phyloP scores from a whole-genome alignment of 2,329 filamentous ascomycete species.

The Tolypocladium endophyticum region DNA sequence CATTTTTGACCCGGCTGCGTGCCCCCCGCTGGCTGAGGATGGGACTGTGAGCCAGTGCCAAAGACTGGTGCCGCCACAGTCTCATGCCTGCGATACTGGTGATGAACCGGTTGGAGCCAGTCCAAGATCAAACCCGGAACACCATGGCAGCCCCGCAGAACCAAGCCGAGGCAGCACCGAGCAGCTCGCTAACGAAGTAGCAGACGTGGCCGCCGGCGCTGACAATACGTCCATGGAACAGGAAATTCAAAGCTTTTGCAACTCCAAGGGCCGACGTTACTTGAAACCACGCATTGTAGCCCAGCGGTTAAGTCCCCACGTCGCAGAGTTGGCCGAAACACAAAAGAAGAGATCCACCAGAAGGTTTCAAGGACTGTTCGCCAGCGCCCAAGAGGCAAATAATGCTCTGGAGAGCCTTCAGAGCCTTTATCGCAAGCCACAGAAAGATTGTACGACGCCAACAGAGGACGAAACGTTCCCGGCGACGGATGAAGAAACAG shows the following conservation, averaged over 20 bases:
- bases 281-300: background rate
- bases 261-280: background rate
- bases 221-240: background rate
- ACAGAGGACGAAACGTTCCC: constrained; percentile 8
- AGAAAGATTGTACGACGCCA: constrained; percentile 7
- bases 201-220: background rate
- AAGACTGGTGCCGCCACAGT: background rate
- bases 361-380: constrained; percentile 1
- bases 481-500: constrained; percentile 1
- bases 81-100: background rate
- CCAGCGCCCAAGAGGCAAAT: constrained; percentile 1
- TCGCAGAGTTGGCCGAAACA: background rate
- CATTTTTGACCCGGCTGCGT: background rate
- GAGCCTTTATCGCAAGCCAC: constrained; percentile 7
- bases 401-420: constrained; percentile 2
- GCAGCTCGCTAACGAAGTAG: background rate
- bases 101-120: background rate
- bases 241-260: background rate
- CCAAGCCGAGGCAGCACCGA: background rate
- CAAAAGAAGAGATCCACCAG: background rate
- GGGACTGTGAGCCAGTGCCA: background rate
- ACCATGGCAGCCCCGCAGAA: background rate
- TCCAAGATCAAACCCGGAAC: background rate
- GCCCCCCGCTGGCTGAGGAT: background rate
- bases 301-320: background rate